Conservation (phyloP, 1,284 basidiomycete species). For the Trichosporon coremiiforme region DNA sequence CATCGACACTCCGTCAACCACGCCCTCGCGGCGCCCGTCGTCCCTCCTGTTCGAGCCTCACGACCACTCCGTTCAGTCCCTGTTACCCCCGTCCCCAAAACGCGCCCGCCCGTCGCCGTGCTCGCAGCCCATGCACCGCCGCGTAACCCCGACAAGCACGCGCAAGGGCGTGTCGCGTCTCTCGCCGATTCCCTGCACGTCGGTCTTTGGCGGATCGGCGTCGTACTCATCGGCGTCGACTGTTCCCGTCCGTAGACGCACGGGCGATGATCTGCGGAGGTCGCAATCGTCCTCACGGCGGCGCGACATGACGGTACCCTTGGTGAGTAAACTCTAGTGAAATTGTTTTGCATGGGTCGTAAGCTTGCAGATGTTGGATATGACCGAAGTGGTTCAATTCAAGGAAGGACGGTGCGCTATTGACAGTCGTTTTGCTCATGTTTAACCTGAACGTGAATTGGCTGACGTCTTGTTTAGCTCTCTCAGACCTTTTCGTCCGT, state of each 20-base stretch:
- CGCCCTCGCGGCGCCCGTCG: not conserved
- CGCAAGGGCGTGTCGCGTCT: slow-evolving; percentile 12
- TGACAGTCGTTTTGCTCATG: not conserved
- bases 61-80: not conserved
- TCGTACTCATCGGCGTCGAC: slow-evolving; percentile 5
- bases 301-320: slow-evolving; percentile 49
- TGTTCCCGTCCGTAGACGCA: slow-evolving; percentile 10
- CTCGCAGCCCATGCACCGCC: slow-evolving; percentile 26
- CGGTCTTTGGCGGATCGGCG: slow-evolving; percentile 6
- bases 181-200: slow-evolving; percentile 12
- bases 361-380: not conserved
- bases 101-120: slow-evolving; percentile 39
- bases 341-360: slow-evolving; percentile 15
- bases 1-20: not conserved
- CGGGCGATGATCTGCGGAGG: slow-evolving; percentile 5
- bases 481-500: slow-evolving; percentile 48
- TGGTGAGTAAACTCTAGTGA: slow-evolving; percentile 37
- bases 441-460: slow-evolving; percentile 8
- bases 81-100: slow-evolving; percentile 41
- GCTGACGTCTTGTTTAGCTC: slow-evolving; percentile 35
- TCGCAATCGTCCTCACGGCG: slow-evolving; percentile 28
- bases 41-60: not conserved
- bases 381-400: slow-evolving; percentile 3
- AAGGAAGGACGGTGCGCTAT: not conserved
- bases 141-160: slow-evolving; percentile 15